Base-by-base conservation (phyloP, 2,329 filamentous ascomycete species). In the Aureobasidium leucospermi region DNA sequence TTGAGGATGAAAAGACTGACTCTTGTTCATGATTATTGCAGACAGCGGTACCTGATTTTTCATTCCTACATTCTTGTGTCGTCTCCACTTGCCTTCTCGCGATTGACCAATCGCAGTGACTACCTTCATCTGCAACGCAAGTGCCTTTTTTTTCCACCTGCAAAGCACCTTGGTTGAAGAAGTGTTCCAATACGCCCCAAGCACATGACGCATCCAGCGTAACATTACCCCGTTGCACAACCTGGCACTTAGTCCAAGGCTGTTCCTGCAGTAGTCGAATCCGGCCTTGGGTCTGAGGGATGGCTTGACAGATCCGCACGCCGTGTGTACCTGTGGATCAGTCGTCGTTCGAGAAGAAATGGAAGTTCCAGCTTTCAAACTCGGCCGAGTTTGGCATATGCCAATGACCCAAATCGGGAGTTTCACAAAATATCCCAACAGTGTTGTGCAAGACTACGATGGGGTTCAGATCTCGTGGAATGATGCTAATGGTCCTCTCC, bases 251-350 rank as follows among this genome's bases (percentile, higher is more conserved):
- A 32, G 28, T 34, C 51, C 51, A 19, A 23, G 23, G 41, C 52
- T 58, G 55, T 58, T 58, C 55, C 55, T 58, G 55, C 55, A 58
- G 55, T 58, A 41, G 55, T 58, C 55, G 28, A 23, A 58, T 48
- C 55, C n/a, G 32, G 43, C 23, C 32, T 38, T 31, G 53, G 39
- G 41, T 39, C 23, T 39, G 23, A 19, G 43, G 7, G 29, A 39
- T 58, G 42, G 43, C 55, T 58, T 47, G 55, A 48, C 55, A 48
- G 42, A 48, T 39, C 55, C 43, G 32, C 42, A 57, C 52, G 52
- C 52, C 41, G 16, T 49, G 47, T 49, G 47, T 49, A 38, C 47
- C 47, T 49, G 16, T 23, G 32, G 42, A 47, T 57, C 53, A n/a
- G 32, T 29, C 42, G 32, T 19, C 16, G 53, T 57, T 57, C 53